Evolutionary conservation across 805 yeast genomes (phyloP).

Genomic region (Kuraishia cidri): DNA sequence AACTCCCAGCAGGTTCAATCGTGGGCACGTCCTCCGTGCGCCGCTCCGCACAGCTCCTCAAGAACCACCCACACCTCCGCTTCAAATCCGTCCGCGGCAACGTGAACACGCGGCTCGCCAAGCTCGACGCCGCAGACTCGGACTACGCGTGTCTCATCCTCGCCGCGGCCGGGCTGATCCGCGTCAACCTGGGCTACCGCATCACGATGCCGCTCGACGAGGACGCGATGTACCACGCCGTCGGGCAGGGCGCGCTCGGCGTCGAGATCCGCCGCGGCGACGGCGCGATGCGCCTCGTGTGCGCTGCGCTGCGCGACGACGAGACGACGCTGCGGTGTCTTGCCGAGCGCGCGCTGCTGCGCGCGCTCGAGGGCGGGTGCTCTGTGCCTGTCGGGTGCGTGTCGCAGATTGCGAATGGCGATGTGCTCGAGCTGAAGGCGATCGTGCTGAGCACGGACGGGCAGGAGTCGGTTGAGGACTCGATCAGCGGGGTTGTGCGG

Average conservation of each 20-base stretch:
- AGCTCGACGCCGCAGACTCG: slow-evolving; percentile 65
- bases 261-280: slow-evolving; percentile 79
- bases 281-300: slow-evolving; percentile 42
- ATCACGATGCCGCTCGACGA: slow-evolving; percentile 65
- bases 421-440: slow-evolving; percentile 45
- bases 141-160: slow-evolving; percentile 68
- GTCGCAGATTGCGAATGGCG: slow-evolving; percentile 37
- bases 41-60: slow-evolving; percentile 83
- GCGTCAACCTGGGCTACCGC: slow-evolving; percentile 65
- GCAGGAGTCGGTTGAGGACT: slow-evolving; percentile 51
- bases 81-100: slow-evolving; percentile 88
- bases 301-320: slow-evolving; percentile 56
- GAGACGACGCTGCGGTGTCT: slow-evolving; percentile 67
- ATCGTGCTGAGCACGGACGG: slow-evolving; percentile 87
- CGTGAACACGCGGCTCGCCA: slow-evolving; percentile 67
- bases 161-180: slow-evolving; percentile 86
- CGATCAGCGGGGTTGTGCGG: slow-evolving; percentile 25
- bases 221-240: slow-evolving; percentile 88
- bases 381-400: slow-evolving; percentile 94
- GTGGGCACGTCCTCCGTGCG: slow-evolving; percentile 95
- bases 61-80: slow-evolving; percentile 63
- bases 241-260: slow-evolving; percentile 98
- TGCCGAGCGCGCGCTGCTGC: slow-evolving; percentile 84
- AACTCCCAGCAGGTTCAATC: slow-evolving; percentile 75
- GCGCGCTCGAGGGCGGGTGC: slow-evolving; percentile 93